Evolutionary conservation across 495 filamentous ascomycete genomes (phyloP), one percentile per base, ranked within the genome.

Genomic region (Choiromyces venosus): DNA sequence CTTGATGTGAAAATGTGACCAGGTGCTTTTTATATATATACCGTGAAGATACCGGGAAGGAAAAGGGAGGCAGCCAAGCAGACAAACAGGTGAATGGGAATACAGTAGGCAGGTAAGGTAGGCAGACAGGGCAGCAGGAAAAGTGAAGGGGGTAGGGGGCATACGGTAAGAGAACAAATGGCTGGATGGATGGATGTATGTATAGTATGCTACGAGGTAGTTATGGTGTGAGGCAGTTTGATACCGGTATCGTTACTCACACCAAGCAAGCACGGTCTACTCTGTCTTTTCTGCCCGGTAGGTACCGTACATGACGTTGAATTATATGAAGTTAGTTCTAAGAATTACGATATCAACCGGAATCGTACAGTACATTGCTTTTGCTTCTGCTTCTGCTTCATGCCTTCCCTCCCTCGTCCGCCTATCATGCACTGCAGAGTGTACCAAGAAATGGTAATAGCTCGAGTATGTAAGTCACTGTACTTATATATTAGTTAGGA

Each of bases 311-410:
- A 29, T 61, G 52, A 61, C n/a, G n/a, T 61, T 16, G 25, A n/a
- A n/a, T n/a, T n/a, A n/a, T n/a, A n/a, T n/a, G n/a, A 61, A 61
- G 25, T 61, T 33, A 25, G 10, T 61, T 25, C 52, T 29, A 61
- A 61, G 52, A 33, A 61, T 61, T 61, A 61, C 52, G 52, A 61
- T 33, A 61, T 61, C 52, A 61, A 61, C 52, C 52, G 52, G 52
- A 61, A 61, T 61, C 52, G 52, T 52, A 8, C 25, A 33, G 52
- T 16, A 29, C 52, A 29, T 61, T 61, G 25, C 52, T 61, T 73
- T 71, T 74, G 65, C 70, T 64, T 66, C 72, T 64, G 37, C 37
- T 66, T 66, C 71, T 73, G 40, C 33, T 19, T 46, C 35, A 35
- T 39, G 37, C 38, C 14, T 37, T 35, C 69, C 61, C 42, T 64